Evolutionary conservation across 2,329 filamentous ascomycete genomes (phyloP).

Genomic region (Apiospora arundinis): DNA sequence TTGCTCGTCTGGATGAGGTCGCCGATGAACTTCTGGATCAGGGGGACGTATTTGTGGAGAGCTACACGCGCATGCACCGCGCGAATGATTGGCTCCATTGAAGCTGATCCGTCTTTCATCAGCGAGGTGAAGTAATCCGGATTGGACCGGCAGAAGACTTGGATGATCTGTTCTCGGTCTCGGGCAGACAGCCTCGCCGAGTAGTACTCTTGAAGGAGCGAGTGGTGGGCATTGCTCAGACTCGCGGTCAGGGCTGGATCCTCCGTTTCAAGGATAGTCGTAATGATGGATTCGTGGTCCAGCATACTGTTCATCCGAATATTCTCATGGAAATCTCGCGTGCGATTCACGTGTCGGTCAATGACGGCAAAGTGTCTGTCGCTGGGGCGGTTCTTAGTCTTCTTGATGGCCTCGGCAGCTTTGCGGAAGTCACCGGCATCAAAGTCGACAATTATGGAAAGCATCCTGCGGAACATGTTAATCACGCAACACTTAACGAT

Average conservation of each 20-base stretch:
- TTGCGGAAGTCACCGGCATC: conserved; percentile 75
- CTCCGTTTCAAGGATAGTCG: conserved; percentile 63
- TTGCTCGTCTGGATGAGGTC: conserved; percentile 71
- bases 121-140: conserved; percentile 77
- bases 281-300: conserved; percentile 65
- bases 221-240: conserved; percentile 66
- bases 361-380: conserved; percentile 69
- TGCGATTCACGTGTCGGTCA: conserved; percentile 60
- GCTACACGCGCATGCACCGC: conserved; percentile 74
- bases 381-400: conserved; percentile 60
- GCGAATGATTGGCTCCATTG: conserved; percentile 71
- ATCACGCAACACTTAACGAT: too few relatives aligned
- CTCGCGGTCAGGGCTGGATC: conserved; percentile 52
- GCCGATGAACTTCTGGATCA: conserved; percentile 71
- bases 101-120: conserved; percentile 67
- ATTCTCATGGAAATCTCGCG: conserved; percentile 63
- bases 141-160: conserved; percentile 68
- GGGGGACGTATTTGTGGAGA: conserved; percentile 70
- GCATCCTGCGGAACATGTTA: conserved; percentile 58
- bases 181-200: conserved; percentile 72
- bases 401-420: conserved; percentile 68
- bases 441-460: conserved; percentile 75
- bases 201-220: conserved; percentile 72
- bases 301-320: conserved; percentile 61
- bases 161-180: conserved; percentile 75